These are phyloP conservation scores for Moringa oleifera DNA, from an alignment of 345 rosid species.

Conservation along the genomic window DNA sequence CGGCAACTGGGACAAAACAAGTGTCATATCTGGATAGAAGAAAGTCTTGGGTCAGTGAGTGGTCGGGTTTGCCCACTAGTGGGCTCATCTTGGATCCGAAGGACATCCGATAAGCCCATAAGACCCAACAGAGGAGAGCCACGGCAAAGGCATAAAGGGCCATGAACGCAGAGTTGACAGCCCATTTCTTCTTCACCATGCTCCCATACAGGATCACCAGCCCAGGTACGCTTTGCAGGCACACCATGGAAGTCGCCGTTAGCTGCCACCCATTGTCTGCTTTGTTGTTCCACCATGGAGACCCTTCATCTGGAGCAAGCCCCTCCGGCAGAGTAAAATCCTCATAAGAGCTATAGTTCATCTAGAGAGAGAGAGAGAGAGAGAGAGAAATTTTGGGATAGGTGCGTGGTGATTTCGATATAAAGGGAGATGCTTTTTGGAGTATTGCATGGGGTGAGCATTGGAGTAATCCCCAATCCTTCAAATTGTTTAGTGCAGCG, in stretches of 20 bases:
- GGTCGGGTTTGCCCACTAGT: slow-evolving; percentile 31
- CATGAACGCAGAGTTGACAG: slow-evolving; percentile 64
- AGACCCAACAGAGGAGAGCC: slow-evolving; percentile 49
- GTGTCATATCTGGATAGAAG: neutral
- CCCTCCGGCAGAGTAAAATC: slow-evolving; percentile 14
- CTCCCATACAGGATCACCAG: slow-evolving; percentile 55
- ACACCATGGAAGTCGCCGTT: slow-evolving; percentile 44
- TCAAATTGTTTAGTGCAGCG: neutral
- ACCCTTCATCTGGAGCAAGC: slow-evolving; percentile 16
- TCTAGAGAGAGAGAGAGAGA: neutral
- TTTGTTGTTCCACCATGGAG: slow-evolving; percentile 42
- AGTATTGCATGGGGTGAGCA: slow-evolving; percentile 6
- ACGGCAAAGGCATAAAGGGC: slow-evolving; percentile 55
- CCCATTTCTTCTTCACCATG: slow-evolving; percentile 72
- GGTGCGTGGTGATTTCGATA: slow-evolving; percentile 11
- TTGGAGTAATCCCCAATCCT: slow-evolving; percentile 25
- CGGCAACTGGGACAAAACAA: slow-evolving; percentile 25
- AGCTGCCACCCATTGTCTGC: slow-evolving; percentile 62
- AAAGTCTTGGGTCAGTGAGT: slow-evolving; percentile 4
- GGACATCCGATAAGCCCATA: slow-evolving; percentile 51
- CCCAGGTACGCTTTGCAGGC: slow-evolving; percentile 63
- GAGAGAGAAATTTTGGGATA: slow-evolving; percentile 6
- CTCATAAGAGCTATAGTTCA: slow-evolving; percentile 1
- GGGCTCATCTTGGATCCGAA: slow-evolving; percentile 29
- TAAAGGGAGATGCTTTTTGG: slow-evolving; percentile 14